phyloP scores from a whole-genome alignment of 305 asterid species.

The Coffea humblotiana region DNA sequence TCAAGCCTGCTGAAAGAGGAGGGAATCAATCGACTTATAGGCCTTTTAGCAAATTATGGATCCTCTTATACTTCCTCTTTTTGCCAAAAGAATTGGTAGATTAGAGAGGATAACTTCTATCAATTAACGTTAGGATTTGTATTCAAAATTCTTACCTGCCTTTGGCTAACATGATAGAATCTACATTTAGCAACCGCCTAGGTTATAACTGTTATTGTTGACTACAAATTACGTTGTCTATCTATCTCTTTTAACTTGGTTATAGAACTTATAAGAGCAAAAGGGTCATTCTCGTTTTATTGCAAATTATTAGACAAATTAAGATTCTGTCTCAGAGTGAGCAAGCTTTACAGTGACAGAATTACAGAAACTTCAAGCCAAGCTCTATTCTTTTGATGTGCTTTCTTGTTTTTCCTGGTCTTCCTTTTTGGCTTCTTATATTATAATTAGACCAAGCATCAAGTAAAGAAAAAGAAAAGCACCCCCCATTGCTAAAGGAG shows the following conservation, averaged over 20 bases:
- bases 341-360: slow-evolving; percentile 5
- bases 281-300: background rate
- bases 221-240: background rate
- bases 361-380: background rate
- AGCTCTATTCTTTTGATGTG: slow-evolving; percentile 5
- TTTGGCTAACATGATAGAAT: background rate
- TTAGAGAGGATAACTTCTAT: too few species aligned
- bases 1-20: too few species aligned
- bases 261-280: background rate
- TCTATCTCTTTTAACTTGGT: background rate
- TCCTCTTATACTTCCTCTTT: too few species aligned
- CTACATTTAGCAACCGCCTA: background rate
- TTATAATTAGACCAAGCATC: background rate
- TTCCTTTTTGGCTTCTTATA: background rate
- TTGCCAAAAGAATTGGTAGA: too few species aligned
- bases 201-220: background rate
- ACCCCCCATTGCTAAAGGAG: background rate
- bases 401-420: slow-evolving; percentile 6
- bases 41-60: too few species aligned
- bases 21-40: too few species aligned
- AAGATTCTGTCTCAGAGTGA: background rate
- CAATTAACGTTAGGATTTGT: too few species aligned
- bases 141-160: background rate
- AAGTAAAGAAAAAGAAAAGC: slow-evolving; percentile 18
- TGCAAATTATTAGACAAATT: too few species aligned